These are phyloP conservation scores for Suillus subalutaceus DNA, from an alignment of 768 basidiomycete species.

Conservation along the genomic window DNA sequence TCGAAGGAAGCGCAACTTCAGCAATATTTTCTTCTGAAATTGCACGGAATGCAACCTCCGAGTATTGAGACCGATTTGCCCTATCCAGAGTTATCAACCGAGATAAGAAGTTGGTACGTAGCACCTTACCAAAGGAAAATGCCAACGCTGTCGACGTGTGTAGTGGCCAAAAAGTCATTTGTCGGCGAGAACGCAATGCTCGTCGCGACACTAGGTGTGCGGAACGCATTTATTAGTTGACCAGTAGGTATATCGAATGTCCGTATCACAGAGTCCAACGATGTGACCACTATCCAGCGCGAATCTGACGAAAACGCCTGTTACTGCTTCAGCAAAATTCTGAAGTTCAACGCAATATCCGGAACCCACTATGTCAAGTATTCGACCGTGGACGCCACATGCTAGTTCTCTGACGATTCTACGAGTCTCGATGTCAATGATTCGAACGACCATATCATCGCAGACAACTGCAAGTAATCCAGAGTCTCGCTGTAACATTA, in stretches of 20 bases:
- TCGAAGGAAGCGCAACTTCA: constrained; percentile 75
- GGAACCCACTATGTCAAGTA: constrained; percentile 80
- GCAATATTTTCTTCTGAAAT: constrained; percentile 76
- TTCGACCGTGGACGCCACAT: constrained; percentile 74
- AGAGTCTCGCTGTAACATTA: constrained; percentile 82
- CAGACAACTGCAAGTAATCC: constrained; percentile 82
- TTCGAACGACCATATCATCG: constrained; percentile 83
- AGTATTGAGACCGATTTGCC: constrained; percentile 96
- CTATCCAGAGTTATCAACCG: constrained; percentile 37
- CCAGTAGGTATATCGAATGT: constrained; percentile 97
- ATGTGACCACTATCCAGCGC: constrained; percentile 87
- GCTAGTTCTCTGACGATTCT: constrained; percentile 86
- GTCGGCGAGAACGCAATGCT: constrained; percentile 93
- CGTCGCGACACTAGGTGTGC: constrained; percentile 84
- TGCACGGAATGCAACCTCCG: constrained; percentile 79
- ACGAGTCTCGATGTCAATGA: constrained; percentile 91
- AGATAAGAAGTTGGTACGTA: constrained; percentile 5
- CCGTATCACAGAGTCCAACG: constrained; percentile 88
- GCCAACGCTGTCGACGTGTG: constrained; percentile 93
- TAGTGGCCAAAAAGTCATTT: constrained; percentile 93
- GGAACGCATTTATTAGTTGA: constrained; percentile 88
- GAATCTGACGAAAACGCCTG: constrained; percentile 96
- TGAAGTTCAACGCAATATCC: background rate
- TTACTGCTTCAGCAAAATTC: constrained; percentile 11
- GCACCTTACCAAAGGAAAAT: constrained; percentile 86